These are phyloP conservation scores for Talaromyces borbonicus DNA, from an alignment of 495 filamentous ascomycete genomes.

Conservation along the genomic window DNA sequence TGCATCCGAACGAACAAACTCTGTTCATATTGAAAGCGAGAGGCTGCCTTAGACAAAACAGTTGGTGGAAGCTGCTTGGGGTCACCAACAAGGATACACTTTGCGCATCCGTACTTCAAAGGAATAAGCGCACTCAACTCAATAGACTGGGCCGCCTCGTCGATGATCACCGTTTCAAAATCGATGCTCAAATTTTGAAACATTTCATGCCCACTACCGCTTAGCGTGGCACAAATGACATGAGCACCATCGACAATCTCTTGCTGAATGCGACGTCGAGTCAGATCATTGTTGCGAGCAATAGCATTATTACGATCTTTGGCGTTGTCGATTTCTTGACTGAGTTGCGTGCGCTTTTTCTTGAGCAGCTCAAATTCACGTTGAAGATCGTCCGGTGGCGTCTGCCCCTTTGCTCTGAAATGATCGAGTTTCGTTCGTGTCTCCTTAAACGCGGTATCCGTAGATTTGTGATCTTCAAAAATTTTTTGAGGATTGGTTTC, in stretches of 20 bases:
- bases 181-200: constrained; percentile 90
- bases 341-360: constrained; percentile 66
- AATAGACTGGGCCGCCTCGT: constrained; percentile 96
- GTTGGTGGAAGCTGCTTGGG: constrained; percentile 95
- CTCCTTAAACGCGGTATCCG: constrained; percentile 60
- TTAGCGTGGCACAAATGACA: constrained; percentile 90
- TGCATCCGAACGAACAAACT: constrained; percentile 98
- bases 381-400: constrained; percentile 51
- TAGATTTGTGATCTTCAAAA: constrained; percentile 68
- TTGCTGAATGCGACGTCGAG: constrained; percentile 75
- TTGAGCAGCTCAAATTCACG: constrained; percentile 66
- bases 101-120: constrained; percentile 92
- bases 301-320: constrained; percentile 72
- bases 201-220: constrained; percentile 94
- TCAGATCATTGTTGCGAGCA: constrained; percentile 73
- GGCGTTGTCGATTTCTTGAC: constrained; percentile 70
- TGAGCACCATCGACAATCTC: constrained; percentile 82
- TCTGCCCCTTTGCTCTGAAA: constrained; percentile 52
- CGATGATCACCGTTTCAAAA: constrained; percentile 96
- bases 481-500: constrained; percentile 62
- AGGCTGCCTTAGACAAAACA: constrained; percentile 86
- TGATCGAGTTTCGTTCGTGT: constrained; percentile 61
- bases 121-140: constrained; percentile 95
- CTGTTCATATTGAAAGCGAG: constrained; percentile 90
- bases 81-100: constrained; percentile 95